These are phyloP conservation scores for Berberis thunbergii DNA, from an alignment of 164 flowering plant genomes.

Conservation along the genomic window DNA sequence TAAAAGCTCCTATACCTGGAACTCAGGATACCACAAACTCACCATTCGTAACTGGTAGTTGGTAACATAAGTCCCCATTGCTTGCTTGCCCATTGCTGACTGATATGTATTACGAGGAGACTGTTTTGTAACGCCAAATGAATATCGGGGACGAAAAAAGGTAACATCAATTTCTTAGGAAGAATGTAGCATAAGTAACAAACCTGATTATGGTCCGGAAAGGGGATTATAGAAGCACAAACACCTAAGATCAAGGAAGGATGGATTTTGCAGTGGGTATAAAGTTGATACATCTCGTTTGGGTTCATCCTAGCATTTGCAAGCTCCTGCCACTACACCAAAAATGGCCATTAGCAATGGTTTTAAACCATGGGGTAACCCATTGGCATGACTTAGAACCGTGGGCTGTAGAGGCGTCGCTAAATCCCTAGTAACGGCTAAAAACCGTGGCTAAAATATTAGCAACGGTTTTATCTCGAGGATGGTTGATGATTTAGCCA, in stretches of 20 bases:
- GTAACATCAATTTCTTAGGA: not conserved
- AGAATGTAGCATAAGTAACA: not conserved
- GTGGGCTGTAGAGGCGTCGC: too few species aligned
- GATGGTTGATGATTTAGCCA: too few species aligned
- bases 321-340: too few species aligned
- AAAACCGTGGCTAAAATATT: too few species aligned
- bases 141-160: not conserved
- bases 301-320: constrained; percentile 58
- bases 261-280: constrained; percentile 97
- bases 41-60: constrained; percentile 97
- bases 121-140: constrained; percentile 20
- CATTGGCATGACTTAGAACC: too few species aligned
- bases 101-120: constrained; percentile 99
- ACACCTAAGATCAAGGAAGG: constrained; percentile 97
- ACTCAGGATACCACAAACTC: constrained; percentile 1
- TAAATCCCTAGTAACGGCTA: too few species aligned
- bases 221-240: constrained; percentile 98
- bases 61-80: constrained; percentile 98
- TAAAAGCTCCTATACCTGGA: not conserved
- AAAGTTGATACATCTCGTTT: constrained; percentile 75
- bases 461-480: too few species aligned
- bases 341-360: too few species aligned
- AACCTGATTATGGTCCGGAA: constrained; percentile 99
- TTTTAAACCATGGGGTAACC: too few species aligned
- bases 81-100: constrained; percentile 99